These are phyloP conservation scores for Chlamydomonas sphaeroides DNA, from an alignment of 139 green algal species.

Conservation along the genomic window DNA sequence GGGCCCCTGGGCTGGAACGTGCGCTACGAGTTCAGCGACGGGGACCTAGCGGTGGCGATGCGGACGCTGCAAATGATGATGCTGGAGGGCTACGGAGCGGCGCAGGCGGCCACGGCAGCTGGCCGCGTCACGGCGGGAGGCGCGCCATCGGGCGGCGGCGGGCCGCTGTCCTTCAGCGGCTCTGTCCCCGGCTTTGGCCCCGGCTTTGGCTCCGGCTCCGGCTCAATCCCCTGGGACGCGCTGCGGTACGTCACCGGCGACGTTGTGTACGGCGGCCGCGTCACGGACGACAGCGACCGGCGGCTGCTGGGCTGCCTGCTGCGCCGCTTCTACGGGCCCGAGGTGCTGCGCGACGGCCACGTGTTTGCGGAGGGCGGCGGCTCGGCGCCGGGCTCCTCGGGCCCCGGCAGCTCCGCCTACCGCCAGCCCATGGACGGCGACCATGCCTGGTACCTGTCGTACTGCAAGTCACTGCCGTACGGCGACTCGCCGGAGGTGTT, in stretches of 20 bases:
- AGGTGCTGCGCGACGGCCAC: conserved; percentile 11
- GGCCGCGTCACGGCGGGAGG: no score
- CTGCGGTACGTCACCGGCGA: conserved; percentile 79
- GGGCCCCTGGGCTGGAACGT: conserved; percentile 89
- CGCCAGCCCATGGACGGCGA: conserved; percentile 44
- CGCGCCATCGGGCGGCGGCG: background rate
- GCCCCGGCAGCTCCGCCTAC: conserved; percentile 37
- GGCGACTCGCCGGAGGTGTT: conserved; percentile 80
- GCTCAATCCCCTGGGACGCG: conserved; percentile 68
- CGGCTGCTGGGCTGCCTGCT: conserved; percentile 74
- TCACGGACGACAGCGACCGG: conserved; percentile 89
- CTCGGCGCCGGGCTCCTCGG: background rate
- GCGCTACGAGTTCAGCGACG: conserved; percentile 82
- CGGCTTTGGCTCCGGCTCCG: background rate
- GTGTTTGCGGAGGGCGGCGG: background rate
- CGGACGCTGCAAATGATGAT: conserved; percentile 65
- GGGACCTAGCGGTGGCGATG: conserved; percentile 79
- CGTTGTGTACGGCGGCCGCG: conserved; percentile 89
- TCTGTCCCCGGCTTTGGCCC: no score
- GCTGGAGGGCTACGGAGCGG: background rate
- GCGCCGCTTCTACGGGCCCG: conserved; percentile 57
- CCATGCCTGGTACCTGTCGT: conserved; percentile 58
- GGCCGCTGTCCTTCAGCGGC: background rate
- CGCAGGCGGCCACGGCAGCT: background rate
- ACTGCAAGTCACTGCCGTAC: conserved; percentile 61